These are phyloP conservation scores for Phytopythium kandeliae DNA, from an alignment of 352 stramenopile species.

Conservation along the genomic window DNA sequence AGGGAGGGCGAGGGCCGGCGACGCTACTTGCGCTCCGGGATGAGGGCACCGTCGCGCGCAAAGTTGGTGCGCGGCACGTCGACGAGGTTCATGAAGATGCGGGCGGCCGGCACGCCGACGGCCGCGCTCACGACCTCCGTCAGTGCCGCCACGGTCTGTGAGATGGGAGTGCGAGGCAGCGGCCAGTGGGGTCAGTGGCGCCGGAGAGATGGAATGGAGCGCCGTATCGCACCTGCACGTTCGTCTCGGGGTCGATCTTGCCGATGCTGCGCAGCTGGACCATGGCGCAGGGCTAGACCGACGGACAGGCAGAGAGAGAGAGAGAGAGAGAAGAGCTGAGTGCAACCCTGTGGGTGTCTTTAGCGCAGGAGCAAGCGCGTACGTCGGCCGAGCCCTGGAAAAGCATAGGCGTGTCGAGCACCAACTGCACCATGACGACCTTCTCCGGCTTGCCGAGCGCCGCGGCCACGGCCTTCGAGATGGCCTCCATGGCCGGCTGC, in stretches of 20 bases:
- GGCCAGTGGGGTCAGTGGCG: no score
- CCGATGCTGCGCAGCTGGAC: conserved; percentile 47
- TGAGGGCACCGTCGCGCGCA: conserved; percentile 31
- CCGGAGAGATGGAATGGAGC: no score
- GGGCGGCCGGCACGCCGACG: conserved; percentile 27
- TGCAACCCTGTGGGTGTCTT: no score
- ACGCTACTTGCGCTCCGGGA: conserved; percentile 20
- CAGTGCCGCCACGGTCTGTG: conserved; percentile 33
- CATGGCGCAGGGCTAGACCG: conserved; percentile 43
- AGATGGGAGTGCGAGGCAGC: no score
- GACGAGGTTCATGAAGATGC: conserved; percentile 56
- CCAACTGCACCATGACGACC: conserved; percentile 51
- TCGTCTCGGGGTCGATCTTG: conserved; percentile 41
- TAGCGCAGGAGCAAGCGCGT: conserved; percentile 1
- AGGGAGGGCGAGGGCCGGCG: no score
- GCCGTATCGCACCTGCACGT: conserved; percentile 24
- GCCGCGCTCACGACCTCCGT: conserved; percentile 35
- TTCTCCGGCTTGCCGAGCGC: conserved; percentile 48
- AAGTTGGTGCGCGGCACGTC: conserved; percentile 44
- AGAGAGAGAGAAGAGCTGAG: no score
- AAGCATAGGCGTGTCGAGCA: conserved; percentile 44
- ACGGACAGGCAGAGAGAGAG: background rate
- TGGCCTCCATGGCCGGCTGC: conserved; percentile 19
- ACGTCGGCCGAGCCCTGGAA: conserved; percentile 46
- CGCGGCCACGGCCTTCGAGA: conserved; percentile 34